Percentiles rank a stretch among this genome's conserved stretches.
Evolutionary conservation across 129 eudicot species (phyloP).

Genomic region (Oenanthe sinensis): DNA sequence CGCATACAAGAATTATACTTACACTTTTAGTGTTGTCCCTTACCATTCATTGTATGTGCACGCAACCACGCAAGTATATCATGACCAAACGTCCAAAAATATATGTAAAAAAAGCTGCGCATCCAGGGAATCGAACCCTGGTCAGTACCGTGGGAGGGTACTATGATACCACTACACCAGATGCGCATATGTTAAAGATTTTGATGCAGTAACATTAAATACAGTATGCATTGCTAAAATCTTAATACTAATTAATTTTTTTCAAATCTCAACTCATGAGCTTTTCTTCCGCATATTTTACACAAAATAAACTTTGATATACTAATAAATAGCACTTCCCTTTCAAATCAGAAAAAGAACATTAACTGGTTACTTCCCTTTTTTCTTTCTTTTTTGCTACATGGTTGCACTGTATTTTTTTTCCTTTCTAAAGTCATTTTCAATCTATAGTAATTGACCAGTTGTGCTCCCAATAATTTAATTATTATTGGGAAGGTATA

Average conservation of each 20-base stretch:
- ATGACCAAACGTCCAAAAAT: too few species aligned
- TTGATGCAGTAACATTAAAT: too few species aligned
- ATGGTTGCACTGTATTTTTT: neutral
- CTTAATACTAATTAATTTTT: too few species aligned
- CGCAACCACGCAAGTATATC: too few species aligned
- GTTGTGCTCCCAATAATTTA: neutral
- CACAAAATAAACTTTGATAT: too few species aligned
- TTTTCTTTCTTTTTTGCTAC: neutral
- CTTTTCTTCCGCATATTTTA: too few species aligned
- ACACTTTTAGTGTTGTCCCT: neutral
- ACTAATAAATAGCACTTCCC: neutral
- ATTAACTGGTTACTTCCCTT: too few species aligned
- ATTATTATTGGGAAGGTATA: neutral
- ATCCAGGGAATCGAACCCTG: constrained; percentile 85
- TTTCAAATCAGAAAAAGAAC: neutral
- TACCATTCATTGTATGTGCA: too few species aligned
- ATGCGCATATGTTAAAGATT: too few species aligned
- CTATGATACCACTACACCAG: constrained; percentile 81
- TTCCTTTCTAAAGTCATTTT: neutral
- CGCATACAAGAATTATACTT: neutral
- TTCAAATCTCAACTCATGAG: too few species aligned
- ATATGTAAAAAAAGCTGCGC: constrained; percentile 32
- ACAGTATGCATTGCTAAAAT: too few species aligned
- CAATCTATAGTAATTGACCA: neutral
- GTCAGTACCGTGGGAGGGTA: constrained; percentile 86